Conservation (phyloP, 164 flowering plant species). For the Amborella trichopoda region DNA sequence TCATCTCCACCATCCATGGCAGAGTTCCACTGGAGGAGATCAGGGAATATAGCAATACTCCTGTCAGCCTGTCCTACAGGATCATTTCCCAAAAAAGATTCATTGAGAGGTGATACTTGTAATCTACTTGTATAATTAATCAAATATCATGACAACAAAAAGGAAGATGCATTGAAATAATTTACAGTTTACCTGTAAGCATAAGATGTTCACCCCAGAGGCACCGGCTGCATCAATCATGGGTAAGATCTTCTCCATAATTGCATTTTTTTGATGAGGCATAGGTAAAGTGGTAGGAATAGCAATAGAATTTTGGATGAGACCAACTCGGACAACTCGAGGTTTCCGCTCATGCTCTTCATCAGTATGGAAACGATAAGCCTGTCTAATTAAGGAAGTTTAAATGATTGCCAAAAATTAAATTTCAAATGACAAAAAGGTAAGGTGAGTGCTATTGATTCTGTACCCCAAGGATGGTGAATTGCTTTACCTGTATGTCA, state of each 20-base stretch:
- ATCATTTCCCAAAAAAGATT: too few relatives aligned
- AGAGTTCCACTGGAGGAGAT: too few relatives aligned
- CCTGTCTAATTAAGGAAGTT: conserved; percentile 26
- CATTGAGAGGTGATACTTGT: too few relatives aligned
- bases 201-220: conserved; percentile 83
- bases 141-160: too few relatives aligned
- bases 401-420: too few relatives aligned
- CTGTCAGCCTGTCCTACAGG: too few relatives aligned
- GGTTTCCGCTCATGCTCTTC: conserved; percentile 66
- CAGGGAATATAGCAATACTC: too few relatives aligned
- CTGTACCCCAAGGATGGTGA: neutral
- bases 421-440: neutral
- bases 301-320: conserved; percentile 75
- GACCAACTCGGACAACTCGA: conserved; percentile 74
- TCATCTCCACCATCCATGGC: too few relatives aligned
- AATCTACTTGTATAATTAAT: too few relatives aligned
- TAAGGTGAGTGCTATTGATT: neutral
- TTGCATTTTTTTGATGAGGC: conserved; percentile 65
- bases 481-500: conserved; percentile 57
- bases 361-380: conserved; percentile 59
- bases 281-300: conserved; percentile 69
- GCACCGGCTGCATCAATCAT: conserved; percentile 86
- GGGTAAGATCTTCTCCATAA: conserved; percentile 62
- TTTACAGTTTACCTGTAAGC: conserved; percentile 94
- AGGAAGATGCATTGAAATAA: too few relatives aligned